A percentile compares a stretch with the other conserved stretches of the same genome.
phyloP scores from a whole-genome alignment of 2,329 filamentous ascomycete species.

The Aspergillus sp. region DNA sequence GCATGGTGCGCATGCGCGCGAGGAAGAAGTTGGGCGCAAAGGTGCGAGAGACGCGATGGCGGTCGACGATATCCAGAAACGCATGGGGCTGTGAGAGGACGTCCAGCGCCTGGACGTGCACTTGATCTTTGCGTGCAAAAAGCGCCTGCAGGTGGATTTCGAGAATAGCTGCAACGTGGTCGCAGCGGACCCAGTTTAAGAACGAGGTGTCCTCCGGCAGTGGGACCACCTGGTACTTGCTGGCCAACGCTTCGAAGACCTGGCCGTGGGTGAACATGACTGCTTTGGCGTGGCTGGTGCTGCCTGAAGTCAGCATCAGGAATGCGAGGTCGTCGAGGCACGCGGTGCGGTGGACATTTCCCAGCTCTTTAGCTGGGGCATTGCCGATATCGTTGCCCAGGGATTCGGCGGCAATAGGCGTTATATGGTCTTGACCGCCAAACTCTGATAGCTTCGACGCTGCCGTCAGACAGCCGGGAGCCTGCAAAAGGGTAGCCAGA shows the following conservation, averaged over 20 bases:
- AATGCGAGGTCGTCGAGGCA: slow-evolving; percentile 27
- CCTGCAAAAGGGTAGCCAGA: not conserved
- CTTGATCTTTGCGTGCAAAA: slow-evolving; percentile 17
- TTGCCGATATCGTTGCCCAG: no score
- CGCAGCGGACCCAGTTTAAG: slow-evolving; percentile 53
- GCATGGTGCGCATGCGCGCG: not conserved
- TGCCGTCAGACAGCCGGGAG: not conserved
- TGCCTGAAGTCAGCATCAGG: slow-evolving; percentile 56
- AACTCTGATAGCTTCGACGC: not conserved
- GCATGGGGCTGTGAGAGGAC: slow-evolving; percentile 31
- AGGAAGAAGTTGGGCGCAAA: slow-evolving; percentile 32
- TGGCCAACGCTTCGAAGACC: slow-evolving; percentile 10
- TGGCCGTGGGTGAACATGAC: slow-evolving; percentile 43
- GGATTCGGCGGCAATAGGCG: not conserved
- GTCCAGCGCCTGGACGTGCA: slow-evolving; percentile 21
- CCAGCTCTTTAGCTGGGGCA: not conserved
- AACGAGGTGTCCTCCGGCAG: slow-evolving; percentile 30
- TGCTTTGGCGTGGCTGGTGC: slow-evolving; percentile 54
- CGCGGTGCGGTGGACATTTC: not conserved
- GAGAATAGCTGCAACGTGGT: slow-evolving; percentile 54
- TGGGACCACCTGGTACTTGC: slow-evolving; percentile 37
- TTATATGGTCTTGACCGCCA: not conserved
- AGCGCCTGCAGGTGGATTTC: slow-evolving; percentile 55
- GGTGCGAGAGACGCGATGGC: slow-evolving; percentile 31
- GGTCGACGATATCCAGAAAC: slow-evolving; percentile 44